Percentiles rank a stretch among this genome's conserved stretches.
phyloP scores from a whole-genome alignment of 441 rosid species.

The Syzygium malaccense region DNA sequence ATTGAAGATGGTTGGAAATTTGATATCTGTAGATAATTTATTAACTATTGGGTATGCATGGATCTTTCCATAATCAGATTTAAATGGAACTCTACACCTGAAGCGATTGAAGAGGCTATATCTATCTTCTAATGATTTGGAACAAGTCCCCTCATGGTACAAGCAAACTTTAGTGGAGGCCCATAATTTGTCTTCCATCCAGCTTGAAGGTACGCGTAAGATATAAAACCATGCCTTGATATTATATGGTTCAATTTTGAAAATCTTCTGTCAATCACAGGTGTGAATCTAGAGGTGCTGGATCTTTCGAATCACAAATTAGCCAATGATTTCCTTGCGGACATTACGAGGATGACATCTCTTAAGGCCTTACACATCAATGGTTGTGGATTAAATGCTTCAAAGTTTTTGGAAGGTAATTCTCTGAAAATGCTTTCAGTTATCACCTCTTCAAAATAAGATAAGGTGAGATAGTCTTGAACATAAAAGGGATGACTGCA shows the following conservation, averaged over 20 bases:
- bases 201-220: neutral
- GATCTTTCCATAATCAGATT: neutral
- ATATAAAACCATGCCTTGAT: neutral
- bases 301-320: fast-evolving
- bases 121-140: fast-evolving
- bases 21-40: neutral
- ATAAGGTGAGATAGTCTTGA: neutral
- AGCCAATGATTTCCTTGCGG: fast-evolving
- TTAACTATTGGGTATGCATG: neutral
- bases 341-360: fast-evolving
- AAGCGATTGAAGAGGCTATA: neutral
- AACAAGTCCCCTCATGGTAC: neutral
- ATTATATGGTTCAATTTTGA: neutral
- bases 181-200: neutral
- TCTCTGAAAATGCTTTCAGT: fast-evolving
- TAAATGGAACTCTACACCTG: fast-evolving
- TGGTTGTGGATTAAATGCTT: fast-evolving
- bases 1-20: neutral
- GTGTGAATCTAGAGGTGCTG: neutral
- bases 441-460: neutral
- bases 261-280: neutral
- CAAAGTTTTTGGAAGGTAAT: neutral
- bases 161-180: neutral
- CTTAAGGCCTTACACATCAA: fast-evolving
- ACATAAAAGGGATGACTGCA: too few species aligned